These are phyloP conservation scores for Podospora australis DNA, from an alignment of 495 filamentous ascomycete species.

Conservation along the genomic window DNA sequence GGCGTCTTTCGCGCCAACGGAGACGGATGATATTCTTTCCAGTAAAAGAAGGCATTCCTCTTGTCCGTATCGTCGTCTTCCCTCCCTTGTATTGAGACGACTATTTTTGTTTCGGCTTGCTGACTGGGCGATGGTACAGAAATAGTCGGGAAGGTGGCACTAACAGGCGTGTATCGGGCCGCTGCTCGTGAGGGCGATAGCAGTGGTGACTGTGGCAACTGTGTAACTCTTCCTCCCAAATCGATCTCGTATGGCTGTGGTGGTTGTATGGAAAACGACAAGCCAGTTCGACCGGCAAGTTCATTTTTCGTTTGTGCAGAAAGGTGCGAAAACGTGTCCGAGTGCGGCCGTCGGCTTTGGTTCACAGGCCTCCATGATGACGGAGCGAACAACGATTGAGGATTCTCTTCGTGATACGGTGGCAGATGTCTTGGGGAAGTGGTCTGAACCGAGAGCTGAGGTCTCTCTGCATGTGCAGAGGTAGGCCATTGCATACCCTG, in stretches of 20 bases:
- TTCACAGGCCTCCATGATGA: neutral
- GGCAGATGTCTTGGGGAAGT: neutral
- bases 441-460: neutral
- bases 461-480: neutral
- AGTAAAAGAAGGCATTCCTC: neutral
- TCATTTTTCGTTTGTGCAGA: neutral
- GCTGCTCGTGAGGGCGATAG: neutral
- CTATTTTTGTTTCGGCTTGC: neutral
- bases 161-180: neutral
- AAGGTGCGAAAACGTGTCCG: neutral
- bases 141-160: too few species aligned
- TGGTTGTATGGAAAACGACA: neutral
- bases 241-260: neutral
- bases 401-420: neutral
- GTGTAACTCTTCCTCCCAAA: neutral
- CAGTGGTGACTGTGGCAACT: neutral
- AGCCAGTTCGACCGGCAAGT: neutral
- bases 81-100: too few species aligned
- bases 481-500: neutral
- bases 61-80: neutral
- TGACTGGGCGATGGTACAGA: too few species aligned
- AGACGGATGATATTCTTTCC: neutral
- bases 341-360: neutral
- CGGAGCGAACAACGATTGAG: neutral
- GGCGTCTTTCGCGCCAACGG: neutral